A percentile compares a stretch with the other conserved stretches of the same genome.
Conservation (phyloP, 1,284 basidiomycete genomes). For the Sporisorium iseilematis-ciliati region DNA sequence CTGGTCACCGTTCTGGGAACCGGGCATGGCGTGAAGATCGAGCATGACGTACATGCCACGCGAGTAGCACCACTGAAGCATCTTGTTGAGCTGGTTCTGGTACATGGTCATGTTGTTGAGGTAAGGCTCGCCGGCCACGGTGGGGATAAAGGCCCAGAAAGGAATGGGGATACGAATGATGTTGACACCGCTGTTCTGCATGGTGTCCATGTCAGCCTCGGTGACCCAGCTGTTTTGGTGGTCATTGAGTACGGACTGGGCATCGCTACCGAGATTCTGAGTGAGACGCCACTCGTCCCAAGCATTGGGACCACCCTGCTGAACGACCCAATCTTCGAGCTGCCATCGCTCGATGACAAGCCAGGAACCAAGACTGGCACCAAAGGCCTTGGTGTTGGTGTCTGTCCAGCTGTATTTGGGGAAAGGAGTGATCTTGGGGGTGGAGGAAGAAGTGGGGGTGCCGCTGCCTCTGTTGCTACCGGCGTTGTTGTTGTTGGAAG, state of each 20-base stretch:
- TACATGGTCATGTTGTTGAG: slow-evolving; percentile 49
- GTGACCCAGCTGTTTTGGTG: slow-evolving; percentile 70
- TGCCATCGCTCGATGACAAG: slow-evolving; percentile 70
- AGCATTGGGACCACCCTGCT: slow-evolving; percentile 62
- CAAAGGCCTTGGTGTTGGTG: slow-evolving; percentile 63
- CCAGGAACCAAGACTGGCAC: slow-evolving; percentile 67
- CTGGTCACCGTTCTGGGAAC: slow-evolving; percentile 70
- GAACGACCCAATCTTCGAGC: slow-evolving; percentile 71
- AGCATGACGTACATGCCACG: slow-evolving; percentile 71
- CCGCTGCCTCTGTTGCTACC: slow-evolving; percentile 9
- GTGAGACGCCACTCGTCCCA: slow-evolving; percentile 71
- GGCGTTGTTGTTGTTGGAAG: slow-evolving; percentile 7
- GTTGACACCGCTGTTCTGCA: slow-evolving; percentile 67
- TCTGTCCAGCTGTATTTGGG: slow-evolving; percentile 65
- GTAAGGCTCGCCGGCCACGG: slow-evolving; percentile 57
- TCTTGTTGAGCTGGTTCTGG: slow-evolving; percentile 56
- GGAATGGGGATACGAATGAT: slow-evolving; percentile 70
- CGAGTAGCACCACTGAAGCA: slow-evolving; percentile 66
- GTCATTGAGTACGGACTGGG: slow-evolving; percentile 51
- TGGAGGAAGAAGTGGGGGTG: slow-evolving; percentile 13
- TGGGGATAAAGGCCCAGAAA: slow-evolving; percentile 68
- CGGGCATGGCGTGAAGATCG: slow-evolving; percentile 71
- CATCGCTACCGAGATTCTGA: slow-evolving; percentile 59
- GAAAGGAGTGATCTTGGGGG: slow-evolving; percentile 51
- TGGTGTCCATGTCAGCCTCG: slow-evolving; percentile 69